Percentiles rank a stretch among this genome's conserved stretches.
Conservation (phyloP, 164 flowering plant genomes). For the Magnolia changhungtana region DNA sequence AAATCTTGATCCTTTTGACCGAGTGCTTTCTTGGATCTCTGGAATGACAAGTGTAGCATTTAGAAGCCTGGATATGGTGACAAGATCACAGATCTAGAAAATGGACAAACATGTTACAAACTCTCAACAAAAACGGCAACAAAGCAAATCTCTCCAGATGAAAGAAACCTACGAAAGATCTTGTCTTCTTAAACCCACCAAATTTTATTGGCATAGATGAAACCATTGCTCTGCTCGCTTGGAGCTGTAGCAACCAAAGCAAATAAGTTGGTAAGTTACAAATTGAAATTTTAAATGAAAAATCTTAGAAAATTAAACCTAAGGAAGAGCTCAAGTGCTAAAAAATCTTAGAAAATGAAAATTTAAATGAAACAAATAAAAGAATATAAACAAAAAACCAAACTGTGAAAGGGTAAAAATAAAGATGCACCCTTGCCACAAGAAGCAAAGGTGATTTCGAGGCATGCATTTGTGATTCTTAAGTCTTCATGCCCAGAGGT, state of each 20-base stretch:
- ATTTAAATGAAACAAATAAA: neutral
- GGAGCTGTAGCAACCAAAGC: conserved; percentile 48
- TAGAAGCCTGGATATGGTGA: conserved; percentile 84
- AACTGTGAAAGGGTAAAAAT: neutral
- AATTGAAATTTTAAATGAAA: neutral
- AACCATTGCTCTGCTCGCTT: conserved; percentile 58
- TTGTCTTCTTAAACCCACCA: conserved; percentile 91
- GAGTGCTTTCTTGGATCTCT: conserved; percentile 81
- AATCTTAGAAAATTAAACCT: too few relatives aligned
- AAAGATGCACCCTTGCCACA: neutral
- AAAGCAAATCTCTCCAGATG: conserved; percentile 6
- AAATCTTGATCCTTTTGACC: conserved; percentile 88
- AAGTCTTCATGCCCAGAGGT: neutral
- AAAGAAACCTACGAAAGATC: conserved; percentile 59
- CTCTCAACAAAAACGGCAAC: conserved; percentile 15
- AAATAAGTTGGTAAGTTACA: neutral
- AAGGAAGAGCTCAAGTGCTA: too few relatives aligned
- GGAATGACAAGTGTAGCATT: conserved; percentile 98
- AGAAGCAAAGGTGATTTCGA: neutral
- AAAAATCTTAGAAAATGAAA: too few relatives aligned
- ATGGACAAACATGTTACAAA: conserved; percentile 41
- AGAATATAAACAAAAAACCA: neutral
- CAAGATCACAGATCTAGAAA: conserved; percentile 94
- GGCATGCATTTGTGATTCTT: too few relatives aligned
- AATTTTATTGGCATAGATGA: conserved; percentile 84